A percentile compares a stretch with the other conserved stretches of the same genome.
phyloP scores from a whole-genome alignment of 176 grass and related monocot species.

The maize (Zea mays) region DNA sequence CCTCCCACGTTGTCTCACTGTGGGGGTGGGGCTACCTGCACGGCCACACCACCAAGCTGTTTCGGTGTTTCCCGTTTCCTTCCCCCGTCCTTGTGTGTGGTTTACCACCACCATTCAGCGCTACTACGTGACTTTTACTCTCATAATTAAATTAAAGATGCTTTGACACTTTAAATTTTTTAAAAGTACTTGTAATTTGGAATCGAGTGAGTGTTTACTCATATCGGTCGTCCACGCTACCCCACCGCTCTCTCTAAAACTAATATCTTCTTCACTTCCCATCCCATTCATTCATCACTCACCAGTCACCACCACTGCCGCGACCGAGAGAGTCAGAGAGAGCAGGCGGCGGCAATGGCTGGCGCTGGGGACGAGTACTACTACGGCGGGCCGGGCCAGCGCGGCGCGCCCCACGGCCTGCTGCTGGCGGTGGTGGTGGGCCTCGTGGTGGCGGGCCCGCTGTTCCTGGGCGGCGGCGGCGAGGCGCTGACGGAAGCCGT shows the following conservation, averaged over 20 bases:
- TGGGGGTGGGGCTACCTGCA: no score
- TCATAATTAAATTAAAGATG: no score
- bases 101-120: no score
- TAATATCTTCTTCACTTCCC: not conserved
- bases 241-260: not conserved
- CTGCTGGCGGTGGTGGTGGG: conserved; percentile 64
- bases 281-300: not conserved
- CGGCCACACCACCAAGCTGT: no score
- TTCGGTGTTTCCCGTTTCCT: no score
- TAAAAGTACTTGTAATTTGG: no score
- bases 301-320: not conserved
- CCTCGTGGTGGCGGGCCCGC: conserved; percentile 56
- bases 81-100: no score
- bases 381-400: conserved; percentile 25
- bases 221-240: no score
- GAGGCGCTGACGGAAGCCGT: conserved; percentile 54
- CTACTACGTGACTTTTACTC: no score
- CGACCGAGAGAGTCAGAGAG: not conserved
- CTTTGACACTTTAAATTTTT: no score
- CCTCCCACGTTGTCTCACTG: no score
- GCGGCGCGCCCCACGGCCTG: conserved; percentile 60
- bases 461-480: conserved; percentile 62
- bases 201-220: no score
- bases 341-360: conserved; percentile 19
- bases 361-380: conserved; percentile 39